A percentile compares a stretch with the other conserved stretches of the same genome.
These are phyloP conservation scores for Neofusicoccum umdonicola DNA, from an alignment of 2,329 filamentous ascomycete species.

Conservation along the genomic window DNA sequence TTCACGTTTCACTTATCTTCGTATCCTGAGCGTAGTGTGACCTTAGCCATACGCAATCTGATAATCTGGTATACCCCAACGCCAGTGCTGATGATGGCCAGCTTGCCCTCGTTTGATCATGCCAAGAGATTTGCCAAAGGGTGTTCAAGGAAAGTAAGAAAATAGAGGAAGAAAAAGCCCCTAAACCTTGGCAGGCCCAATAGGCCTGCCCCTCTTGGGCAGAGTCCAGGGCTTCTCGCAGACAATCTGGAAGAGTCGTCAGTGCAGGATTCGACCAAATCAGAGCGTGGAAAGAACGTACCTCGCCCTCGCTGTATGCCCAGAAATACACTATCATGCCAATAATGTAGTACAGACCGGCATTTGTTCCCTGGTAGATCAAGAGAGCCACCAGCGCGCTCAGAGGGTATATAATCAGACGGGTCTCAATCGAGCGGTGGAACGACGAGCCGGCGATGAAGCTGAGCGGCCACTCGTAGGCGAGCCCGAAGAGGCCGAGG, in stretches of 20 bases:
- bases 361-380: slow-evolving; percentile 89
- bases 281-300: slow-evolving; percentile 46
- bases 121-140: background rate
- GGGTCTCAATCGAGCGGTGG: slow-evolving; percentile 83
- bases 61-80: slow-evolving; percentile 11
- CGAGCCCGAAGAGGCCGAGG: slow-evolving; percentile 73
- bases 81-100: background rate
- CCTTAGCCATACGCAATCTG: background rate
- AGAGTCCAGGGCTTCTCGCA: slow-evolving; percentile 52
- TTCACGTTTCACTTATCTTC: slow-evolving; percentile 1
- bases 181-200: slow-evolving; percentile 3
- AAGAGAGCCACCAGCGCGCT: slow-evolving; percentile 71
- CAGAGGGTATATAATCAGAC: slow-evolving; percentile 79
- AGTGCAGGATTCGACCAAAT: slow-evolving; percentile 19
- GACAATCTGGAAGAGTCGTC: slow-evolving; percentile 36
- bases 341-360: slow-evolving; percentile 87
- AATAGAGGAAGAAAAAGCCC: background rate
- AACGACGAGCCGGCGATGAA: slow-evolving; percentile 69
- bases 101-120: background rate
- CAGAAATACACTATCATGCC: slow-evolving; percentile 89
- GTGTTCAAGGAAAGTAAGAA: background rate
- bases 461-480: slow-evolving; percentile 86
- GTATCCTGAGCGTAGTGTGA: background rate
- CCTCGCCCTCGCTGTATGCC: slow-evolving; percentile 97
- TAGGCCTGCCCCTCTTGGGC: slow-evolving; percentile 37